phyloP scores from a whole-genome alignment of 352 stramenopile species.

The Globisporangium megalacanthum region DNA sequence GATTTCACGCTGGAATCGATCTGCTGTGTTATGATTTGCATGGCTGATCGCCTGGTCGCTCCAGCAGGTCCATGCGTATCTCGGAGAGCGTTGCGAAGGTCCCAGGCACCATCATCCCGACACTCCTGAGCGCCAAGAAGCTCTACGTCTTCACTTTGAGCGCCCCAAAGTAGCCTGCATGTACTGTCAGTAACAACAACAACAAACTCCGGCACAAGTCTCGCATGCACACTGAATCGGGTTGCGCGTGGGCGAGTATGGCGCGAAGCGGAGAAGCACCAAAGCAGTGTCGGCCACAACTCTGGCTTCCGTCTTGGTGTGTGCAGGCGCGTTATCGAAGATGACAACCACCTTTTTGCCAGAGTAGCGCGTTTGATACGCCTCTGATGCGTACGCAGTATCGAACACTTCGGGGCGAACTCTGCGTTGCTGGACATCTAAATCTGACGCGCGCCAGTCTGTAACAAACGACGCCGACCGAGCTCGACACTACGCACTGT shows the following conservation, averaged over 20 bases:
- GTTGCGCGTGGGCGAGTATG: slow-evolving; percentile 20
- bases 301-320: slow-evolving; percentile 10
- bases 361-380: slow-evolving; percentile 5
- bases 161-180: too few species aligned
- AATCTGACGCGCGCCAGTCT: slow-evolving; percentile 13
- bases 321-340: slow-evolving; percentile 17
- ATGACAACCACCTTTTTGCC: slow-evolving; percentile 22
- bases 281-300: slow-evolving; percentile 7
- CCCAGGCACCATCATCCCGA: too few species aligned
- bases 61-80: too few species aligned
- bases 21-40: too few species aligned
- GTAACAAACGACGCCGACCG: slow-evolving; percentile 8
- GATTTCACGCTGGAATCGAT: too few species aligned
- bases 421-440: slow-evolving; percentile 18
- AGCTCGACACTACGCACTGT: slow-evolving; percentile 12
- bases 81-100: too few species aligned
- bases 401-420: slow-evolving; percentile 12
- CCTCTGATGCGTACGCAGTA: slow-evolving; percentile 3
- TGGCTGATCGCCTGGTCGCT: too few species aligned
- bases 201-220: too few species aligned
- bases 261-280: slow-evolving; percentile 15
- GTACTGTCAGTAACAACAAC: too few species aligned
- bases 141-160: too few species aligned
- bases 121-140: too few species aligned
- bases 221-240: slow-evolving; percentile 10